These are phyloP conservation scores for Backusella macrospora DNA, from an alignment of 192 early-diverging fungal genomes.

Conservation along the genomic window DNA sequence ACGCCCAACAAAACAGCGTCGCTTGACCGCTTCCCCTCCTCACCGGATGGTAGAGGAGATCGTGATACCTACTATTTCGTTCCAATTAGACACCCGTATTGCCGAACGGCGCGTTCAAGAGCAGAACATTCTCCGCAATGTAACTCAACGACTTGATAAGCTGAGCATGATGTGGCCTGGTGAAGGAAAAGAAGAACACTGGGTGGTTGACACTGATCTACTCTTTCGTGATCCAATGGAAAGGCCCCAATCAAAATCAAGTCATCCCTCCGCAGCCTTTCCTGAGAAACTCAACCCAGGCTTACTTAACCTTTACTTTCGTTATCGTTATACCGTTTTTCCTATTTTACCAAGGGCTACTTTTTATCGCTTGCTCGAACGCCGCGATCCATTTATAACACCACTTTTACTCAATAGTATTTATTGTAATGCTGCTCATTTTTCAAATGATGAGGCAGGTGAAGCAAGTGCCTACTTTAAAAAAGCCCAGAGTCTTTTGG, in stretches of 20 bases:
- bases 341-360: conserved; percentile 19
- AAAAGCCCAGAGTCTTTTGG: conserved; percentile 20
- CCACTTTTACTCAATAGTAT: conserved; percentile 26
- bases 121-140: neutral
- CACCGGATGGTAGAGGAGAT: neutral
- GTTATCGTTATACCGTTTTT: conserved; percentile 26
- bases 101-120: neutral
- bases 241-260: neutral
- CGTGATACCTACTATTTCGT: neutral
- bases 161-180: conserved; percentile 21
- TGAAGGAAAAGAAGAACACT: conserved; percentile 4
- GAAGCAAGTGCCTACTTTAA: conserved; percentile 22
- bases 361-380: conserved; percentile 16
- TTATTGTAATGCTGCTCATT: conserved; percentile 21
- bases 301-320: conserved; percentile 24
- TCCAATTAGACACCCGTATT: conserved; percentile 1
- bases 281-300: neutral
- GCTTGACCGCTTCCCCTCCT: neutral
- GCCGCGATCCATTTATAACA: conserved; percentile 18
- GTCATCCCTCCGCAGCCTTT: neutral
- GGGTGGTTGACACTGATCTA: conserved; percentile 10
- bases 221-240: neutral
- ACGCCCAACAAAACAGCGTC: neutral
- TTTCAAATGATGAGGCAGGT: conserved; percentile 6
- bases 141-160: neutral